These are phyloP conservation scores for Cicer pinnatifidum DNA, from an alignment of 306 rosid species.

Conservation along the genomic window DNA sequence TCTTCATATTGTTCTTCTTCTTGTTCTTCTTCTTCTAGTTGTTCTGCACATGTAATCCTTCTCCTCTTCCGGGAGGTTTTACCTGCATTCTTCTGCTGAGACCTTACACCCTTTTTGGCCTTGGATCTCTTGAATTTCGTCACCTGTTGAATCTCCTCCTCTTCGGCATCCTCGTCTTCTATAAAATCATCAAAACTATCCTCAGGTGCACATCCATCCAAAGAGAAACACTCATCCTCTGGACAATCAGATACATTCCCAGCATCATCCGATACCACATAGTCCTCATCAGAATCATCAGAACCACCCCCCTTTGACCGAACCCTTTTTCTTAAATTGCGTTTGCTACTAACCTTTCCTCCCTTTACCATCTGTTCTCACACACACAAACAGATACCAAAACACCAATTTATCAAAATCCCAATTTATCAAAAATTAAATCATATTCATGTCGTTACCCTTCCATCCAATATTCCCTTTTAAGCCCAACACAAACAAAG, in stretches of 20 bases:
- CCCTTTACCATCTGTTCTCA: slow-evolving; percentile 87
- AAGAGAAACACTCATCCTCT: slow-evolving; percentile 55
- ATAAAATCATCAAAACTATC: slow-evolving; percentile 58
- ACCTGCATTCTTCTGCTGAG: slow-evolving; percentile 36
- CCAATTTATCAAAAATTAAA: slow-evolving; percentile 32
- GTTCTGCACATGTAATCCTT: slow-evolving; percentile 33
- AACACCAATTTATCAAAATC: slow-evolving; percentile 38
- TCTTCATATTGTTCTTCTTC: slow-evolving; percentile 42
- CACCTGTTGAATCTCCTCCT: slow-evolving; percentile 45
- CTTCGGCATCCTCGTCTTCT: slow-evolving; percentile 43
- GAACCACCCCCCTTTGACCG: slow-evolving; percentile 61
- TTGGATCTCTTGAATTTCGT: slow-evolving; percentile 60
- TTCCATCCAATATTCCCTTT: not conserved
- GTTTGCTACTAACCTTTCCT: slow-evolving; percentile 63
- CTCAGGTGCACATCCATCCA: slow-evolving; percentile 71
- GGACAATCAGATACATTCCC: slow-evolving; percentile 61
- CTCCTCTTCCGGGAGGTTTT: slow-evolving; percentile 47
- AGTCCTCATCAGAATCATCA: slow-evolving; percentile 96
- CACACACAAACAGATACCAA: slow-evolving; percentile 47
- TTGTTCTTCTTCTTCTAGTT: slow-evolving; percentile 39
- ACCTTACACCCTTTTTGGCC: slow-evolving; percentile 41
- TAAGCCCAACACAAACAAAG: slow-evolving; percentile 6
- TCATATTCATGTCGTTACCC: not conserved
- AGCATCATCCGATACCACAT: slow-evolving; percentile 74
- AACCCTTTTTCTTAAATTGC: slow-evolving; percentile 51